A percentile compares a stretch with the other conserved stretches of the same genome.
Conservation (phyloP, 768 basidiomycete species). For the Pisolithus sp. region DNA sequence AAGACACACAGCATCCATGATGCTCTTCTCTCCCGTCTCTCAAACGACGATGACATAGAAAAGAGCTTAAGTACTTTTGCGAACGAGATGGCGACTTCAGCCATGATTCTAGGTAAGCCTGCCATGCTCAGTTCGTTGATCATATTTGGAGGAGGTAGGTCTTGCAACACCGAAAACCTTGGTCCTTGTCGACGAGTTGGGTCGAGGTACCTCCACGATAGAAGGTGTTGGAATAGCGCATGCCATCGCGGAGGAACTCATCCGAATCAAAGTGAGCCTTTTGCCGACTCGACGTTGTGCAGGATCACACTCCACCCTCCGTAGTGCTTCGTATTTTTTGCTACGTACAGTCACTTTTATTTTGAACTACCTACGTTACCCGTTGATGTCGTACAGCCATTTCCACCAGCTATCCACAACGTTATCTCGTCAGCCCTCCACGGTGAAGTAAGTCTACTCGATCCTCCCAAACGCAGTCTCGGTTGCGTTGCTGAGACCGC, state of each 20-base stretch:
- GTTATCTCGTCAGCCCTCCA: slow-evolving; percentile 68
- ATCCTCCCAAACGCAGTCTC: neutral
- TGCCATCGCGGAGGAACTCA: slow-evolving; percentile 74
- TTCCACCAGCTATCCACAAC: slow-evolving; percentile 76
- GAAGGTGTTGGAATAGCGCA: slow-evolving; percentile 81
- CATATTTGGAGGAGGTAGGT: slow-evolving; percentile 33
- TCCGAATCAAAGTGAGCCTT: slow-evolving; percentile 57
- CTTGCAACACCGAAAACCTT: slow-evolving; percentile 64
- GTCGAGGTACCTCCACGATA: slow-evolving; percentile 80
- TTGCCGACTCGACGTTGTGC: neutral
- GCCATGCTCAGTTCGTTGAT: neutral
- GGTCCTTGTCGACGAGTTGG: slow-evolving; percentile 90
- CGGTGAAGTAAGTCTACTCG: slow-evolving; percentile 59
- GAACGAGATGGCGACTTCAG: slow-evolving; percentile 86
- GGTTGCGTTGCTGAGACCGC: neutral
- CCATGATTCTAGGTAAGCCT: slow-evolving; percentile 76
- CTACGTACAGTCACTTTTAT: slow-evolving; percentile 50
- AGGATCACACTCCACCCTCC: neutral
- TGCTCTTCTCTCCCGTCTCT: slow-evolving; percentile 76
- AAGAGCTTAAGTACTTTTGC: slow-evolving; percentile 91
- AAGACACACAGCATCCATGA: slow-evolving; percentile 59
- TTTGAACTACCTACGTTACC: neutral
- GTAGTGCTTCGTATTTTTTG: slow-evolving; percentile 85
- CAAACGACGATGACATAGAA: slow-evolving; percentile 92
- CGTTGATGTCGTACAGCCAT: slow-evolving; percentile 41